phyloP scores from a whole-genome alignment of 1,284 basidiomycete genomes.

The Xerocomus amazonicus region DNA sequence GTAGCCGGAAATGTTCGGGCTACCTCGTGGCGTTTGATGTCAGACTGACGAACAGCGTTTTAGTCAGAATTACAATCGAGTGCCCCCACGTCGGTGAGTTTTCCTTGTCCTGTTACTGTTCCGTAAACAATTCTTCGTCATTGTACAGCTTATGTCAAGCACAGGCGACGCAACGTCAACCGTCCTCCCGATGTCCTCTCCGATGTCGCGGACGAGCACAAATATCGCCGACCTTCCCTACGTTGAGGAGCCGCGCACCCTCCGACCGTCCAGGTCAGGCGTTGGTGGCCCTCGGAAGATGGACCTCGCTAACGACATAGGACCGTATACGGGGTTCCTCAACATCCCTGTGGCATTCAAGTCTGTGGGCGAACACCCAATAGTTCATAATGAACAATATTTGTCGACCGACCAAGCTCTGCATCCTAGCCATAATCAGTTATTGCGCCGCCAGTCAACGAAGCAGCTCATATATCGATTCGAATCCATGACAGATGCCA shows the following conservation, averaged over 20 bases:
- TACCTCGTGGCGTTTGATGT: constrained; percentile 5
- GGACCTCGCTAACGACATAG: constrained; percentile 2
- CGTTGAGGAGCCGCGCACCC: background rate
- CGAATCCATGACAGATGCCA: constrained; percentile 35
- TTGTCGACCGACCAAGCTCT: constrained; percentile 3
- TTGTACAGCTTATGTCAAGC: constrained; percentile 11
- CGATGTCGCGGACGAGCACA: constrained; percentile 7
- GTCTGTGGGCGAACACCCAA: background rate
- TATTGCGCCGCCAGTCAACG: constrained; percentile 32
- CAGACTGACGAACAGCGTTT: constrained; percentile 4
- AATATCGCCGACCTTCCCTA: background rate
- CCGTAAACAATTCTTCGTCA: background rate
- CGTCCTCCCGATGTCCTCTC: constrained; percentile 16
- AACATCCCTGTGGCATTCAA: background rate
- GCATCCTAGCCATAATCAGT: background rate
- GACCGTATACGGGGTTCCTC: background rate
- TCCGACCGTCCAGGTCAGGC: constrained; percentile 14
- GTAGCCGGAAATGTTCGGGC: background rate
- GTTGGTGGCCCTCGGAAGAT: constrained; percentile 27
- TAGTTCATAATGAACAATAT: background rate
- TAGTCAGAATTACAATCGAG: constrained; percentile 14
- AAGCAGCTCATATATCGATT: constrained; percentile 42
- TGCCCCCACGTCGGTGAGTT: constrained; percentile 3
- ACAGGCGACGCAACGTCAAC: constrained; percentile 13
- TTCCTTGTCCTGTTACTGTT: background rate